A percentile compares a stretch with the other conserved stretches of the same genome.
Conservation (phyloP, 1,284 basidiomycete genomes). For the Phellopilus nigrolimitatus region DNA sequence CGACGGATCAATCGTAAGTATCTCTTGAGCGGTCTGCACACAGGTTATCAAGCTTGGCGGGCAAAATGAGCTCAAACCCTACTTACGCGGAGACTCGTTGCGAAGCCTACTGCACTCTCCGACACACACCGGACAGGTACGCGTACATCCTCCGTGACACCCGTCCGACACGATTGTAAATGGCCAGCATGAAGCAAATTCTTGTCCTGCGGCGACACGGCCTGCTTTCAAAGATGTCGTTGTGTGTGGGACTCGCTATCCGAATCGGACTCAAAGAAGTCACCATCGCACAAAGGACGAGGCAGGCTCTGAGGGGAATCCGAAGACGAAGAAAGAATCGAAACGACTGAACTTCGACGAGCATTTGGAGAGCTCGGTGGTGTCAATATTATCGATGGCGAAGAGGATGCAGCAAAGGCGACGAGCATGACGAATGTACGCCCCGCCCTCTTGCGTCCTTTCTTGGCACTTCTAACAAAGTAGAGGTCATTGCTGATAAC, state of each 20-base stretch:
- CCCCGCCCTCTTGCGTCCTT: neutral
- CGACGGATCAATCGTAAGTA: slow-evolving; percentile 2
- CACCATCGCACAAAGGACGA: slow-evolving; percentile 10
- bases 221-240: neutral
- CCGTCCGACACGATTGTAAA: neutral
- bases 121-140: neutral
- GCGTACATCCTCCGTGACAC: neutral
- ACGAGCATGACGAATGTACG: neutral
- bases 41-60: neutral
- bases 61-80: neutral
- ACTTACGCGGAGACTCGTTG: neutral
- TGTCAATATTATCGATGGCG: slow-evolving; percentile 15
- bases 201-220: no score
- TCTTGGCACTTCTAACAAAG: neutral
- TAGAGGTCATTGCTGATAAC: no score
- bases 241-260: slow-evolving; percentile 3
- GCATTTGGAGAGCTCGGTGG: slow-evolving; percentile 1
- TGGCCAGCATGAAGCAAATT: neutral
- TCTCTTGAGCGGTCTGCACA: slow-evolving; percentile 2
- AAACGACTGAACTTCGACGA: slow-evolving; percentile 3
- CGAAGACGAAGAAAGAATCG: neutral
- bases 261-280: neutral
- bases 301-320: slow-evolving; percentile 6
- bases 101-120: neutral
- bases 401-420: neutral